Conservation (phyloP, 768 basidiomycete genomes). For the Filobasidium floriforme region DNA sequence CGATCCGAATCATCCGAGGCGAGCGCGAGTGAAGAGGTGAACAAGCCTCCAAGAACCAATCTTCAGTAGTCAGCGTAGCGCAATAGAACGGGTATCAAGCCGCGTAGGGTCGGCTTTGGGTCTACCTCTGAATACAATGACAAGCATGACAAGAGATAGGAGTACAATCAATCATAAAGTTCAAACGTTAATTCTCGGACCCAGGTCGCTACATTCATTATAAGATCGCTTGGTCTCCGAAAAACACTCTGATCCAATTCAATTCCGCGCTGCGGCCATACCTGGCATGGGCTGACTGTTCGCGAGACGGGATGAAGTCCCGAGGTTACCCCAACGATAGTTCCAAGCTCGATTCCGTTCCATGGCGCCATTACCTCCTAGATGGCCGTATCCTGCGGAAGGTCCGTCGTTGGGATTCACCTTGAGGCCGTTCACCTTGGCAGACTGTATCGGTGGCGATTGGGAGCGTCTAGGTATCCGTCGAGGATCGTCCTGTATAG, state of each 20-base stretch:
- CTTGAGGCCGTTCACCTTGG: not conserved
- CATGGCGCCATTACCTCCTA: not conserved
- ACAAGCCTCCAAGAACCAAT: too few relatives aligned
- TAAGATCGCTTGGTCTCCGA: too few relatives aligned
- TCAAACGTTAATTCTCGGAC: too few relatives aligned
- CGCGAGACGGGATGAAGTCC: not conserved
- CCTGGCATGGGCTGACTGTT: not conserved
- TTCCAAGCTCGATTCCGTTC: not conserved
- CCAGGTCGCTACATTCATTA: too few relatives aligned
- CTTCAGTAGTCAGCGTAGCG: too few relatives aligned
- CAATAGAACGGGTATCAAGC: too few relatives aligned
- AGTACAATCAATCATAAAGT: too few relatives aligned
- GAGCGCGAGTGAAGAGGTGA: too few relatives aligned
- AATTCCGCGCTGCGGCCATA: conserved; percentile 3
- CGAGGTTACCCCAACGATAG: conserved; percentile 1
- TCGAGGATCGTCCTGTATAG: not conserved
- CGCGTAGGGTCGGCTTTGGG: too few relatives aligned
- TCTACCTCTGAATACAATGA: too few relatives aligned
- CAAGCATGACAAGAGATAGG: too few relatives aligned
- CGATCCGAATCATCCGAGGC: too few relatives aligned
- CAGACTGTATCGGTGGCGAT: not conserved
- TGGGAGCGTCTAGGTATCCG: not conserved
- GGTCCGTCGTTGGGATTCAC: not conserved
- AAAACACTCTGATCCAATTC: not conserved
- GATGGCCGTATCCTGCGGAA: not conserved